A percentile compares a stretch with the other conserved stretches of the same genome.
Evolutionary conservation across 2,329 filamentous ascomycete species (phyloP).

Genomic region (Fusarium nanum): DNA sequence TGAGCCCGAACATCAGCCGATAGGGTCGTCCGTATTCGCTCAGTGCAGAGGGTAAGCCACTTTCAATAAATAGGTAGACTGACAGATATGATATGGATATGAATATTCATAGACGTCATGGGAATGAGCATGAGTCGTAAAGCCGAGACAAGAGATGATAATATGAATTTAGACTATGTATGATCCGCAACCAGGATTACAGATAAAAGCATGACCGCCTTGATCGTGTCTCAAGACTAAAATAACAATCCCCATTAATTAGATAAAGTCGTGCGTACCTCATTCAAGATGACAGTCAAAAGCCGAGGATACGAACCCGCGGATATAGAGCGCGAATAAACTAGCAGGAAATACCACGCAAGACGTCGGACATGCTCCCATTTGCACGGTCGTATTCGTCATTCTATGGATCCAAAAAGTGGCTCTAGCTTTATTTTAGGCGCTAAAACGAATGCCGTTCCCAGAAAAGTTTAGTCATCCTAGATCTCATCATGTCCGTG

Average conservation of each 20-base stretch:
- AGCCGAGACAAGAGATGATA: background rate
- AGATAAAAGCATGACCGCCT: background rate
- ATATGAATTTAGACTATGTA: background rate
- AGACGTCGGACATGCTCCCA: slow-evolving; percentile 1
- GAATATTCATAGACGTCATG: slow-evolving; percentile 3
- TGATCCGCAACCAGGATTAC: slow-evolving; percentile 8
- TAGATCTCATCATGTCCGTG: slow-evolving; percentile 21
- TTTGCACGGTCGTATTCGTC: slow-evolving; percentile 33
- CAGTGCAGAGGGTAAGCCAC: slow-evolving; percentile 5
- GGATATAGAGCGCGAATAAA: slow-evolving; percentile 22
- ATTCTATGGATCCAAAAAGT: slow-evolving; percentile 19
- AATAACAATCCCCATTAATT: slow-evolving; percentile 4
- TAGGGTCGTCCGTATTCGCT: slow-evolving; percentile 28
- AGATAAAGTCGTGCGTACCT: background rate
- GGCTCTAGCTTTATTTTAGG: slow-evolving; percentile 21
- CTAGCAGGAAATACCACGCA: background rate
- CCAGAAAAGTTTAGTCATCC: slow-evolving; percentile 23
- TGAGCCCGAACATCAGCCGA: slow-evolving; percentile 43
- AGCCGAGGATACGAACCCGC: background rate
- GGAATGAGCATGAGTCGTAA: background rate
- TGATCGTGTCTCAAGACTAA: background rate
- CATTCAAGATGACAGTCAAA: background rate
- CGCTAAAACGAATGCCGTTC: slow-evolving; percentile 30
- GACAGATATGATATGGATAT: background rate
- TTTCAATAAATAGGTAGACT: background rate